phyloP scores from a whole-genome alignment of 192 early-diverging fungal genomes.

The Diversispora eburnea region DNA sequence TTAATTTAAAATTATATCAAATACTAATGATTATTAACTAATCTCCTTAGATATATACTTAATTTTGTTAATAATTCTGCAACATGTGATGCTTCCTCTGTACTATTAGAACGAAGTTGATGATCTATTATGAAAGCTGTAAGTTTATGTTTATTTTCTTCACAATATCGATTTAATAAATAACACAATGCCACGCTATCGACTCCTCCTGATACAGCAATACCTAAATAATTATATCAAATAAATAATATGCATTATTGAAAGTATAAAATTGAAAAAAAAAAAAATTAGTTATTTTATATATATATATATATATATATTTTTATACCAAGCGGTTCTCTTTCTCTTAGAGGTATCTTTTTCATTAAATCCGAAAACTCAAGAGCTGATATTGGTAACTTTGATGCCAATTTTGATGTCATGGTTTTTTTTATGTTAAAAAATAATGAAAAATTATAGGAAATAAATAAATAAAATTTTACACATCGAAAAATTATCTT shows the following conservation, averaged over 20 bases:
- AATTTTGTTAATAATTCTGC: conserved; percentile 31
- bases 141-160: not conserved
- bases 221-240: conserved; percentile 7
- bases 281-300: not conserved
- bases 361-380: conserved; percentile 2
- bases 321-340: conserved; percentile 2
- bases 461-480: too few relatives aligned
- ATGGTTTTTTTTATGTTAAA: not conserved
- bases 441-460: too few relatives aligned
- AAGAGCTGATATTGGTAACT: not conserved
- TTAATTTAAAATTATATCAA: not conserved
- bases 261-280: too few relatives aligned
- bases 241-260: not conserved
- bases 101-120: conserved; percentile 38
- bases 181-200: conserved; percentile 40
- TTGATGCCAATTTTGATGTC: not conserved
- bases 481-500: too few relatives aligned
- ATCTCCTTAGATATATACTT: conserved; percentile 25
- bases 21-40: not conserved
- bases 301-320: too few relatives aligned
- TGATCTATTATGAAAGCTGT: conserved; percentile 52
- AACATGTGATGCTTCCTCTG: conserved; percentile 38
- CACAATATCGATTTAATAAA: conserved; percentile 24
- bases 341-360: not conserved
- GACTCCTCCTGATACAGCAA: conserved; percentile 42